Evolutionary conservation across 306 rosid genomes (phyloP), one percentile per base, ranked within the genome.

Genomic region (Nissolia schottii): DNA sequence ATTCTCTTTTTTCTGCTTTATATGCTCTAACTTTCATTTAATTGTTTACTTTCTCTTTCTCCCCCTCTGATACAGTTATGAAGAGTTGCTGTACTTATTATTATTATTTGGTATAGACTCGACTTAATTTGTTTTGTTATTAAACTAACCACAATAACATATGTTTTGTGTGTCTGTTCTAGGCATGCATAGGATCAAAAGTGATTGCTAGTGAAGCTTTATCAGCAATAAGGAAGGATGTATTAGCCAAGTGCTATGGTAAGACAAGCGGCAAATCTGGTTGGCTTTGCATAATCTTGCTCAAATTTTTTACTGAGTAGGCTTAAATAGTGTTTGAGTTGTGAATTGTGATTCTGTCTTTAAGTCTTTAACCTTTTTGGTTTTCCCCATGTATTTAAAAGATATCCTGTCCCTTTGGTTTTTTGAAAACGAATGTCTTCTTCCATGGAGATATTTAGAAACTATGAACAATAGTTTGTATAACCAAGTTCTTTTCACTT

Each of bases 231-330:
- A 80, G 97, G 81, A 90, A 93, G 82, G 97, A 93, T 79, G 98
- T 93, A 70, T 82, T 90, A 45, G 93, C 98, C 62, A 93, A 90
- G 84, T 93, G 98, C 78, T 93, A 93, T 12, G 98, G 98, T 90
- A 77, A 79, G 87, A 76, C 37, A 32, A 31, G 29, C 55, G 67
- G 40, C 53, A 59, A 53, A 37, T 41, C 79, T 61, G 23, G 16
- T 18, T 35, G 48, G 19, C 41, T 49, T 66, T 16, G 58, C 72
- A 29, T 60, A n/a, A 49, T 41, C 53, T 67, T 40, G 46, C 31
- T 58, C 57, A 28, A 62, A 71, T 37, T 7, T 24, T 56, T 57
- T 35, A n/a, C 9, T 22, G 12, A 0, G 45, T 53, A 27, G 38
- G 35, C 61, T 3, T 70, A 57, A 32, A 9, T 64, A 57, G 46